These are phyloP conservation scores for Colletotrichum lini DNA, from an alignment of 2,329 filamentous ascomycete species.

Conservation along the genomic window DNA sequence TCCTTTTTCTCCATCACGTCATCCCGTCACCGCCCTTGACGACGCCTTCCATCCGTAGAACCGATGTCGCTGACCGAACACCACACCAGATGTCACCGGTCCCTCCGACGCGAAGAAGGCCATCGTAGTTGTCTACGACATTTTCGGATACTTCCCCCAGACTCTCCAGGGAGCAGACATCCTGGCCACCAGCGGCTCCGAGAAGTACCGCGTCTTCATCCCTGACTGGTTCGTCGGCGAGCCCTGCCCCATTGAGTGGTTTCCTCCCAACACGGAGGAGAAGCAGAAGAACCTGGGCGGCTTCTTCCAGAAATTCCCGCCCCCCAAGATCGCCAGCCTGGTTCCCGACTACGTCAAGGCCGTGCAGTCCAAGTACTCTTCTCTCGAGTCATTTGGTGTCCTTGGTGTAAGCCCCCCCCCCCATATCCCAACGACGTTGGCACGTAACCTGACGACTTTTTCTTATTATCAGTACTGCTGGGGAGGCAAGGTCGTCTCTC, in stretches of 20 bases:
- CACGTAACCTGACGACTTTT: neutral
- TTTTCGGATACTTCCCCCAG: constrained; percentile 80
- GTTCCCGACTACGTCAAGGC: constrained; percentile 70
- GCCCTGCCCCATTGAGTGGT: constrained; percentile 71
- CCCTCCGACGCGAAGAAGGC: constrained; percentile 67
- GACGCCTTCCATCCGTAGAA: neutral
- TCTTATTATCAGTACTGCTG: constrained; percentile 70
- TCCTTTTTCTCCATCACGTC: neutral
- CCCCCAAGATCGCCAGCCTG: constrained; percentile 62
- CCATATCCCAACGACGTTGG: neutral
- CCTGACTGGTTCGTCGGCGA: constrained; percentile 91
- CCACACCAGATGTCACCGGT: constrained; percentile 62
- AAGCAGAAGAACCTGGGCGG: constrained; percentile 71
- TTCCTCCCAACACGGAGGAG: constrained; percentile 75
- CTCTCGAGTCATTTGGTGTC: constrained; percentile 72
- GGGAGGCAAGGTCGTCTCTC: constrained; percentile 77
- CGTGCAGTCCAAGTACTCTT: constrained; percentile 65
- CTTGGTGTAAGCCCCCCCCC: constrained; percentile 66
- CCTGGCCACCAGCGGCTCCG: constrained; percentile 68
- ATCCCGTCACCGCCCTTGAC: neutral
- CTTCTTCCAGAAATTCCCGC: constrained; percentile 70
- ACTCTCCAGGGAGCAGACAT: constrained; percentile 80
- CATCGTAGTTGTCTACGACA: constrained; percentile 75
- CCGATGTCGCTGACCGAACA: neutral
- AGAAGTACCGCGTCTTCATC: constrained; percentile 88